phyloP scores from a whole-genome alignment of 2,329 filamentous ascomycete species.

The Botrytis fragariae region DNA sequence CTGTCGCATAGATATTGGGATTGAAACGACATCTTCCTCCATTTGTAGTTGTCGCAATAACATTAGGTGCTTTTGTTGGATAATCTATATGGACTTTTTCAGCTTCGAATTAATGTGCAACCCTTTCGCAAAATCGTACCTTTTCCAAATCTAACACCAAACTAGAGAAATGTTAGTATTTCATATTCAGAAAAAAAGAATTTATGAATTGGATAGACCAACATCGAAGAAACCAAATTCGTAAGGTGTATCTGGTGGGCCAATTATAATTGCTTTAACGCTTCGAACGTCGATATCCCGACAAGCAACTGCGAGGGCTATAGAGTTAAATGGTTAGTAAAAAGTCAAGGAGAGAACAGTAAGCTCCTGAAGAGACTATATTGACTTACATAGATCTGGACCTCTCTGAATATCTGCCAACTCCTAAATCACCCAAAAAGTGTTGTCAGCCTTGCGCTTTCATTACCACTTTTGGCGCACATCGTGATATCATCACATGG shows the following conservation, averaged over 20 bases:
- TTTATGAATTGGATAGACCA: conserved; percentile 31
- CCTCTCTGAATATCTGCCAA: conserved; percentile 80
- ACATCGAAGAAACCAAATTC: conserved; percentile 98
- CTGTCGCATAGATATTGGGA: conserved; percentile 89
- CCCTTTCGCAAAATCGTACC: conserved; percentile 47
- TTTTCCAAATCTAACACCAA: conserved; percentile 72
- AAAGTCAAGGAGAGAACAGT: background rate
- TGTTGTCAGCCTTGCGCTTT: conserved; percentile 42
- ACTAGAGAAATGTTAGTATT: conserved; percentile 50
- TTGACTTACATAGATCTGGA: conserved; percentile 72
- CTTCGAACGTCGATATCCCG: conserved; percentile 85
- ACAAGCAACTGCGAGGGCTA: conserved; percentile 83
- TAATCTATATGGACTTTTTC: conserved; percentile 60
- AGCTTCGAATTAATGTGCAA: conserved; percentile 19
- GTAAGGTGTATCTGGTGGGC: conserved; percentile 91
- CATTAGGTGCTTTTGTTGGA: conserved; percentile 62
- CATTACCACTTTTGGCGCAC: conserved; percentile 14
- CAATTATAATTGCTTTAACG: conserved; percentile 83
- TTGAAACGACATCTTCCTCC: conserved; percentile 87
- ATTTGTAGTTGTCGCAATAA: conserved; percentile 79
- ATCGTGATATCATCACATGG: conserved; percentile 18
- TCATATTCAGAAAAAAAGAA: background rate
- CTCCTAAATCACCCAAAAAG: conserved; percentile 55
- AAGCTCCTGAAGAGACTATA: conserved; percentile 5
- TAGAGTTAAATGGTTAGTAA: conserved; percentile 29